Conservation (phyloP, 2,329 filamentous ascomycete species). For the Microcyclosporella mali region DNA sequence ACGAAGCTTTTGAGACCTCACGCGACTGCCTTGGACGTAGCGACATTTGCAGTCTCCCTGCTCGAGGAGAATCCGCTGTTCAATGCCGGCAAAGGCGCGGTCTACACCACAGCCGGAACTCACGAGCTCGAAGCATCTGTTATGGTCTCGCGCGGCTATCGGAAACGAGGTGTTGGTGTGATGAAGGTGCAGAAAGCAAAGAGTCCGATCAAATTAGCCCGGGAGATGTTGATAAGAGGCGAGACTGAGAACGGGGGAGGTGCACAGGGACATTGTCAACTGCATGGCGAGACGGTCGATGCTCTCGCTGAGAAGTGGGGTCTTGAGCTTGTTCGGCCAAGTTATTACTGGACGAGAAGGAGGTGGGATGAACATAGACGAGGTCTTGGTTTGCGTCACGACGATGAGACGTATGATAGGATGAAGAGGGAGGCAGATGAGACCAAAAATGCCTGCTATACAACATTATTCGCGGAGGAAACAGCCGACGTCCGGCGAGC, state of each 20-base stretch:
- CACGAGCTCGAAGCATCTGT: constrained; percentile 83
- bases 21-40: constrained; percentile 63
- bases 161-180: constrained; percentile 72
- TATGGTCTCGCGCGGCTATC: constrained; percentile 68
- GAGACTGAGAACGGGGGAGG: constrained; percentile 54
- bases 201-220: constrained; percentile 71
- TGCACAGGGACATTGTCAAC: constrained; percentile 63
- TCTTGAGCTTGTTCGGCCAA: constrained; percentile 60
- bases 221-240: constrained; percentile 62
- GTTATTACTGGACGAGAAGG: constrained; percentile 72
- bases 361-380: constrained; percentile 72
- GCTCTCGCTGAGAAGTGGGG: constrained; percentile 61
- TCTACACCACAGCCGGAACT: constrained; percentile 75
- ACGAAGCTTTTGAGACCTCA: constrained; percentile 25
- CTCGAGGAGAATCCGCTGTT: constrained; percentile 78
- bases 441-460: background rate
- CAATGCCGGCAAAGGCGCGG: constrained; percentile 77
- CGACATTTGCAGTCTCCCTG: constrained; percentile 65
- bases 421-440: constrained; percentile 33
- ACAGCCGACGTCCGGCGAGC: background rate
- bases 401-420: constrained; percentile 38
- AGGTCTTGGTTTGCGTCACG: constrained; percentile 46
- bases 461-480: background rate
- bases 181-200: constrained; percentile 68
- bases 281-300: constrained; percentile 65